Percentiles rank a stretch among this genome's conserved stretches.
Evolutionary conservation across 148 eudicot species (phyloP).

Genomic region (Chenopodium berlandieri): DNA sequence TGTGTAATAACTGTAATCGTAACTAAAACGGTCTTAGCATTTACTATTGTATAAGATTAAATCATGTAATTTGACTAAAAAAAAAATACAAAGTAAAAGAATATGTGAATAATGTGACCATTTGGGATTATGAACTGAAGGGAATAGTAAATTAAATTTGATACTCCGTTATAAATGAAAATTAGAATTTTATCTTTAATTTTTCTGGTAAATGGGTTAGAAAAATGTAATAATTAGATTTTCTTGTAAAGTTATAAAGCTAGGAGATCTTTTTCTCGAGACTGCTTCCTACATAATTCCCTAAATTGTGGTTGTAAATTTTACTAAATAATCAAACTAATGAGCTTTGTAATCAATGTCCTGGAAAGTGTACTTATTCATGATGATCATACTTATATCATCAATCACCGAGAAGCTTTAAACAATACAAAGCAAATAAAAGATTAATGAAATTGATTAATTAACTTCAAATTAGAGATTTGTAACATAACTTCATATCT

Average conservation of each 20-base stretch:
- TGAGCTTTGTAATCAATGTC: background rate
- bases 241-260: background rate
- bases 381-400: background rate
- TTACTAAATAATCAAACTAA: background rate
- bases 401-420: background rate
- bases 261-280: background rate
- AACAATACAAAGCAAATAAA: background rate
- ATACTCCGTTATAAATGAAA: too few species aligned
- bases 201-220: too few species aligned
- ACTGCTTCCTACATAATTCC: background rate
- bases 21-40: too few species aligned
- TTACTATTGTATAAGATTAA: too few species aligned
- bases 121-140: too few species aligned
- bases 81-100: too few species aligned
- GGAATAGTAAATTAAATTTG: too few species aligned
- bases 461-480: background rate
- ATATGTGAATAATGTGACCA: too few species aligned
- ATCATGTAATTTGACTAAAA: too few species aligned
- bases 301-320: slow-evolving; percentile 1
- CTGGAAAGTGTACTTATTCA: background rate
- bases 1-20: too few species aligned
- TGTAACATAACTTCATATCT: background rate
- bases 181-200: too few species aligned
- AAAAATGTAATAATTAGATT: background rate
- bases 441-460: background rate